A percentile compares a stretch with the other conserved stretches of the same genome.
phyloP scores from a whole-genome alignment of 2,329 filamentous ascomycete species.

The Fusarium camptoceras region DNA sequence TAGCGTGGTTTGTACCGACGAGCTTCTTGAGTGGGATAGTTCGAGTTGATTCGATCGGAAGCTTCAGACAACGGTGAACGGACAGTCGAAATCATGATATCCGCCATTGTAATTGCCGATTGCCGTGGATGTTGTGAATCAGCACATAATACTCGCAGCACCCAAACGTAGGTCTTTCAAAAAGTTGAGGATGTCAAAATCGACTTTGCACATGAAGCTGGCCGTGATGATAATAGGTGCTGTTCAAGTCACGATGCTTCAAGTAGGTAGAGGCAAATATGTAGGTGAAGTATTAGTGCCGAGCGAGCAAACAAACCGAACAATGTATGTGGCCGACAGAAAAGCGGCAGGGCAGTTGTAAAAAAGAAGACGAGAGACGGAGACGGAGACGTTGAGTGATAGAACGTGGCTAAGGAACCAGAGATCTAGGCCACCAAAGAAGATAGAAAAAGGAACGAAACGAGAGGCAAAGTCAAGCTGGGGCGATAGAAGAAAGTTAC shows the following conservation, averaged over 20 bases:
- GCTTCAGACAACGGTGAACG: constrained; percentile 62
- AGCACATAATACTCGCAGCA: constrained; percentile 52
- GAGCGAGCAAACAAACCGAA: constrained; percentile 26
- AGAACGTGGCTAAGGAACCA: constrained; percentile 18
- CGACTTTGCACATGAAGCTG: constrained; percentile 10
- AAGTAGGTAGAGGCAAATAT: background rate
- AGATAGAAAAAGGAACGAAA: constrained; percentile 31
- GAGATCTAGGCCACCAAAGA: constrained; percentile 18
- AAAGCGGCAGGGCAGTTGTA: constrained; percentile 11
- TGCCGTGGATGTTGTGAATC: constrained; percentile 42
- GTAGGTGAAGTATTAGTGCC: constrained; percentile 6
- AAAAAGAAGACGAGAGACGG: constrained; percentile 28
- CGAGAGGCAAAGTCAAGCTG: constrained; percentile 32
- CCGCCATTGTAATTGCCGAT: constrained; percentile 49
- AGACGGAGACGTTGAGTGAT: constrained; percentile 19
- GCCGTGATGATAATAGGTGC: constrained; percentile 8
- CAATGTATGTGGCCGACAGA: constrained; percentile 11
- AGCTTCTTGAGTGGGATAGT: constrained; percentile 46
- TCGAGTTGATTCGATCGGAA: constrained; percentile 60
- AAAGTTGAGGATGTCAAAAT: constrained; percentile 26
- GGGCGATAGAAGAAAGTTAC: constrained; percentile 15
- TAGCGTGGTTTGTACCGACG: constrained; percentile 49
- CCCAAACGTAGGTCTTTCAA: constrained; percentile 20
- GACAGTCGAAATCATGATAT: constrained; percentile 47
- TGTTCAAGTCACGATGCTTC: background rate